A percentile compares a stretch with the other conserved stretches of the same genome.
Conservation (phyloP, 2,329 filamentous ascomycete species). For the Metarhizium album region DNA sequence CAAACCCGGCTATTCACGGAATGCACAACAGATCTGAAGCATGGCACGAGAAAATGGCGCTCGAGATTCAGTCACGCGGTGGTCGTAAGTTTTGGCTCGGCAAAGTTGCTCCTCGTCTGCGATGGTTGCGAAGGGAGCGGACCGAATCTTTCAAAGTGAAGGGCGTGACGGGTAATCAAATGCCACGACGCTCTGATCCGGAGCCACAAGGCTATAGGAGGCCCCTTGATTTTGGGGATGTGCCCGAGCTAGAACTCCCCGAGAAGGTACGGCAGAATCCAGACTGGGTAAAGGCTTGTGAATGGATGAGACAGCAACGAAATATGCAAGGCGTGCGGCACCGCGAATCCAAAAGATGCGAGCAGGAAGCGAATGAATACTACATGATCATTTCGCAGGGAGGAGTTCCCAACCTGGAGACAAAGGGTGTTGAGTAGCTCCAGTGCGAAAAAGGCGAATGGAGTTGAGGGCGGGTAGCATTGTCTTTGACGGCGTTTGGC, state of each 20-base stretch:
- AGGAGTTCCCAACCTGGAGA: not conserved
- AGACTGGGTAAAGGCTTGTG: constrained; percentile 32
- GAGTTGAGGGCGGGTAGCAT: not conserved
- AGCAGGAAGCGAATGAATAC: constrained; percentile 14
- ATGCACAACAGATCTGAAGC: constrained; percentile 29
- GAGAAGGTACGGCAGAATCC: constrained; percentile 32
- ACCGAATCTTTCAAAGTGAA: constrained; percentile 5
- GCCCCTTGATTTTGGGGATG: constrained; percentile 25
- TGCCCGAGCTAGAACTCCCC: constrained; percentile 30
- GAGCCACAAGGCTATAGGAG: constrained; percentile 19
- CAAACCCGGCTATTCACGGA: constrained; percentile 42
- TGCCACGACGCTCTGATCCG: constrained; percentile 12
- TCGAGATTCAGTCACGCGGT: constrained; percentile 38
- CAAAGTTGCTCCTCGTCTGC: constrained; percentile 28
- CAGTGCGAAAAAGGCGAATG: not conserved
- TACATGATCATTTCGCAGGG: constrained; percentile 4
- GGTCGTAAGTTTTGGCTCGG: constrained; percentile 41
- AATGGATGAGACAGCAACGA: constrained; percentile 22
- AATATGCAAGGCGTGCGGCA: constrained; percentile 1
- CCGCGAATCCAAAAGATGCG: constrained; percentile 9
- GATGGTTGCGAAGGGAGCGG: constrained; percentile 17
- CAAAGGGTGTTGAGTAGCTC: not conserved
- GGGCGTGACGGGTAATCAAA: not conserved
- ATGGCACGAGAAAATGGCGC: constrained; percentile 37
- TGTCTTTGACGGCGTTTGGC: constrained; percentile 1